Base-by-base conservation (phyloP, 257 asterid species). In the Forsythia viridissima region DNA sequence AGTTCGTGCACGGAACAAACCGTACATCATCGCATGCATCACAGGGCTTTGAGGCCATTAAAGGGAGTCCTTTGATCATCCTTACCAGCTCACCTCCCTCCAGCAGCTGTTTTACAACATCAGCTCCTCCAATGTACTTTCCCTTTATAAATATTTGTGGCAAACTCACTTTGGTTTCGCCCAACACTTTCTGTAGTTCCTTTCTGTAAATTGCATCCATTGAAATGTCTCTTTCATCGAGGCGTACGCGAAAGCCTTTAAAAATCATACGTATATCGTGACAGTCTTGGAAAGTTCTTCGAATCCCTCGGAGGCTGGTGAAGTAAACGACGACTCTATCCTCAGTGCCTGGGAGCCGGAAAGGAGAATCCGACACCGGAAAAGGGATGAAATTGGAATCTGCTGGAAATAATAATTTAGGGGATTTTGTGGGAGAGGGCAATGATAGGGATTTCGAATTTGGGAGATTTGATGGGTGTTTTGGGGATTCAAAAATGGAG, bases 231-330 rank as follows among this genome's bases (percentile, higher is more conserved):
- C 98, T 79, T 80, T 93, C 98, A 10, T 91, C 97, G 0, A 90
- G 61, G 21, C 85, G 84, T 3, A 91, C 88, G 0, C 97, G 89
- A 57, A 88, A 90, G 21, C 93, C 94, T 34, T 85, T 83, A 39
- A 93, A 86, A 11, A 91, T 86, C 98, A 91, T 88, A 63, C 91
- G 88, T 5, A 88, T 83, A 6, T 87, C 85, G 59, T 86, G 93
- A 85, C 98, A 91, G 69, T 93, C 98, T 73, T 89, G 85, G 74
- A 90, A 90, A 0, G 98, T 93, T 72, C 87, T 87, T 24, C 98
- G 88, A 1, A 93, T 87, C n/a, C 98, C 97, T 0, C 97, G 83
- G 39, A 93, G 90, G 85, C 97, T 91, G 70, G 98, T 93, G 88
- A 90, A 88, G 89, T 84, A 93, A 21, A 93, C 80, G 11, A 93